Evolutionary conservation across 164 flowering plant genomes (phyloP).

Genomic region (Stephania cephalantha): DNA sequence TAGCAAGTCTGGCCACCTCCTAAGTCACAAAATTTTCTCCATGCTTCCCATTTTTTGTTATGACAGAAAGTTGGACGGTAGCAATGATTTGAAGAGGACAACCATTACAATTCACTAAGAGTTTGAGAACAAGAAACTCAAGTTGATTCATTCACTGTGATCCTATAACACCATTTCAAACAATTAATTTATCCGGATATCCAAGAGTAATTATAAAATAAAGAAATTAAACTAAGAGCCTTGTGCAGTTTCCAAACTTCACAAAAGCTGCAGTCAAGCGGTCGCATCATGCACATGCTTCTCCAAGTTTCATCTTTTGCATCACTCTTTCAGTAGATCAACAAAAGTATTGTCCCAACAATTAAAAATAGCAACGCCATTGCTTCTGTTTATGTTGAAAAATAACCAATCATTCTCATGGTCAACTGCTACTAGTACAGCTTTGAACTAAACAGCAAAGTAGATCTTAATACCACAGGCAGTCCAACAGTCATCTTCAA

Average conservation of each 20-base stretch:
- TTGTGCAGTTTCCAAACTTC: neutral
- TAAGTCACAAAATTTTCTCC: too few relatives aligned
- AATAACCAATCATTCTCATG: neutral
- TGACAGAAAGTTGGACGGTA: neutral
- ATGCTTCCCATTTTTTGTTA: neutral
- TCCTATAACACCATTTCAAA: neutral
- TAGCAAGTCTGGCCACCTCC: too few relatives aligned
- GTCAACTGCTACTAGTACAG: neutral
- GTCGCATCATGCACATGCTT: neutral
- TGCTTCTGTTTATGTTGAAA: neutral
- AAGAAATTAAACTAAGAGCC: neutral
- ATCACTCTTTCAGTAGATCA: neutral
- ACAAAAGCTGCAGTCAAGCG: neutral
- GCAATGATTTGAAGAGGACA: too few relatives aligned
- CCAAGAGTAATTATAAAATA: too few relatives aligned
- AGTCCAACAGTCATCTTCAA: neutral
- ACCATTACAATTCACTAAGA: neutral
- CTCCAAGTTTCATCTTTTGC: neutral
- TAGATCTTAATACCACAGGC: neutral
- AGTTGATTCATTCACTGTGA: neutral
- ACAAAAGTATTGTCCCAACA: neutral
- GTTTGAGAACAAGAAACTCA: neutral
- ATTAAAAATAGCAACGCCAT: neutral
- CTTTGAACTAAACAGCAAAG: neutral
- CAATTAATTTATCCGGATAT: too few relatives aligned